These are phyloP conservation scores for Phytopythium chamaehyphon DNA, from an alignment of 352 stramenopile species.

Conservation along the genomic window DNA sequence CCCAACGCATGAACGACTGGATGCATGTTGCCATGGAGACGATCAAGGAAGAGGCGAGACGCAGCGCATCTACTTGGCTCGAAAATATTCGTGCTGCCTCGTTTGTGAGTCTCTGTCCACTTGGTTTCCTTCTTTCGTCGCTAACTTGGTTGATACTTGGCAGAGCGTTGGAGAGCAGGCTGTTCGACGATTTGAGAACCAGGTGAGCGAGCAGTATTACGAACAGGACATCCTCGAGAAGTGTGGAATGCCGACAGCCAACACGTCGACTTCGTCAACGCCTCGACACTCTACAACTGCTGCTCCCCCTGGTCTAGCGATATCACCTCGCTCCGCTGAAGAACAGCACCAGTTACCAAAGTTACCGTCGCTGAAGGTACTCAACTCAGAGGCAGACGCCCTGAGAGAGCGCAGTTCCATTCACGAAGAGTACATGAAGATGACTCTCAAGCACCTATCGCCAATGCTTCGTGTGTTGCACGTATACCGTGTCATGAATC, in stretches of 20 bases:
- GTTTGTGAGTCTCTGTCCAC: constrained; percentile 20
- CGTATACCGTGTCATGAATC: constrained; percentile 68
- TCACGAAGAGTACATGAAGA: constrained; percentile 68
- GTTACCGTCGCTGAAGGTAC: constrained; percentile 62
- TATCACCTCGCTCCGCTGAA: constrained; percentile 5
- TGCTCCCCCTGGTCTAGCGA: background rate
- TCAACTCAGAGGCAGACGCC: constrained; percentile 62
- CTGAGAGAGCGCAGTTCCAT: constrained; percentile 57
- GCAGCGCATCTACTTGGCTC: constrained; percentile 56
- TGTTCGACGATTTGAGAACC: constrained; percentile 70
- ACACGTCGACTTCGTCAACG: constrained; percentile 3
- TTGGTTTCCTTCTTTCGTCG: background rate
- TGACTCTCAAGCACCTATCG: constrained; percentile 47
- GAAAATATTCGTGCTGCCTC: constrained; percentile 65
- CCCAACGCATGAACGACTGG: constrained; percentile 76
- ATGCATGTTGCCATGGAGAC: constrained; percentile 67
- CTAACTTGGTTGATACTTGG: background rate
- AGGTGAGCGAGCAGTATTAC: constrained; percentile 71
- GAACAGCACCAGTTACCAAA: constrained; percentile 14
- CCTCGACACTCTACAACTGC: background rate
- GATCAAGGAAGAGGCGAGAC: constrained; percentile 73
- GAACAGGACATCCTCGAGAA: constrained; percentile 76
- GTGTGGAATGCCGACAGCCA: constrained; percentile 26
- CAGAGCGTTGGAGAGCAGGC: constrained; percentile 62
- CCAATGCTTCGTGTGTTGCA: constrained; percentile 74